Percentiles rank a stretch among this genome's conserved stretches.
Conservation (phyloP, 2,329 filamentous ascomycete genomes). For the Diaporthe humulicola region DNA sequence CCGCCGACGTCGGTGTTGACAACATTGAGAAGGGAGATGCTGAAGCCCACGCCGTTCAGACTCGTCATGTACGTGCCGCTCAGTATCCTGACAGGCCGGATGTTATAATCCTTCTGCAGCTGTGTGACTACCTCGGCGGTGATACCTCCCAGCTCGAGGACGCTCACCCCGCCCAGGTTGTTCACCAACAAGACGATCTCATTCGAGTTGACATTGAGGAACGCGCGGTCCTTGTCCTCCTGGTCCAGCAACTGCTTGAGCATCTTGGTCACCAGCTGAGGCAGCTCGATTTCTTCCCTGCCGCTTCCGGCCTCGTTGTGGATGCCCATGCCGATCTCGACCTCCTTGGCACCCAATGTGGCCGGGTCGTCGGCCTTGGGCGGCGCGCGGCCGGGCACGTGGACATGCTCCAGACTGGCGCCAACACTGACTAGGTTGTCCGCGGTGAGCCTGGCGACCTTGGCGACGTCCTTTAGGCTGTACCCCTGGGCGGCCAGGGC, state of each 20-base stretch:
- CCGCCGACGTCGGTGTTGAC: slow-evolving; percentile 70
- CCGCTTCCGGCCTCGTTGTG: slow-evolving; percentile 77
- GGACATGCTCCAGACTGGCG: slow-evolving; percentile 89
- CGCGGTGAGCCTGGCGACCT: slow-evolving; percentile 78
- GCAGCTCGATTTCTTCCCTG: slow-evolving; percentile 64
- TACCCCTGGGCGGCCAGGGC: slow-evolving; percentile 82
- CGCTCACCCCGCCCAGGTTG: slow-evolving; percentile 81
- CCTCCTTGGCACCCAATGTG: slow-evolving; percentile 69
- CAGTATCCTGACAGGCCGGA: slow-evolving; percentile 74
- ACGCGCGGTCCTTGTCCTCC: slow-evolving; percentile 77
- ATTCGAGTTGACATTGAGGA: slow-evolving; percentile 71
- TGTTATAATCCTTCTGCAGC: slow-evolving; percentile 67
- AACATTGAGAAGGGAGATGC: slow-evolving; percentile 77
- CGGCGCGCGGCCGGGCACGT: slow-evolving; percentile 82
- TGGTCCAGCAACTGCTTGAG: slow-evolving; percentile 76
- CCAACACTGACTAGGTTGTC: slow-evolving; percentile 88
- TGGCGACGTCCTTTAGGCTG: slow-evolving; percentile 77
- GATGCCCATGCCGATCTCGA: slow-evolving; percentile 82
- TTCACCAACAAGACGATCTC: slow-evolving; percentile 80
- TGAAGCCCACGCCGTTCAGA: slow-evolving; percentile 82
- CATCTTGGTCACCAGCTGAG: slow-evolving; percentile 73
- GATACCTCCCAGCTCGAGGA: slow-evolving; percentile 79
- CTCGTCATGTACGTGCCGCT: slow-evolving; percentile 84
- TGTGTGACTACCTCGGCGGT: slow-evolving; percentile 77
- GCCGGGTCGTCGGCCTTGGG: slow-evolving; percentile 63